Conservation (phyloP, 2,329 filamentous ascomycete genomes). For the Arthrocladium fulminans region DNA sequence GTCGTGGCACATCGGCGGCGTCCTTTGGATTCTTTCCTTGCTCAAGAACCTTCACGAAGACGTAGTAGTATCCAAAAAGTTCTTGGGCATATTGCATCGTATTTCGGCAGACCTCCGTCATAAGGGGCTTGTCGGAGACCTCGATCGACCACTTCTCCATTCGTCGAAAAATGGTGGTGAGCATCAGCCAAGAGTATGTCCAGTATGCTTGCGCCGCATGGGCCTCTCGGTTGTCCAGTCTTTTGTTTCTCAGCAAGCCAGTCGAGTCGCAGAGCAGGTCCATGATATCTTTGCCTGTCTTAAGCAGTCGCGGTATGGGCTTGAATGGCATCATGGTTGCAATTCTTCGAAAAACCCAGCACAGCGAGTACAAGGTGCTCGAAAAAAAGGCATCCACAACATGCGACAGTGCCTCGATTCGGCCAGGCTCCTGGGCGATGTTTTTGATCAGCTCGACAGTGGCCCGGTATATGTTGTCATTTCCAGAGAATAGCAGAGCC, state of each 20-base stretch:
- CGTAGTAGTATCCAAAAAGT: slow-evolving; percentile 73
- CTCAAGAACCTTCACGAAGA: slow-evolving; percentile 64
- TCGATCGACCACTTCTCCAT: slow-evolving; percentile 73
- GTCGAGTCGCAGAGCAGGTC: slow-evolving; percentile 57
- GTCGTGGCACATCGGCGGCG: slow-evolving; percentile 39
- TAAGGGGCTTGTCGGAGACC: slow-evolving; percentile 60
- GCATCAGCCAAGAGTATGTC: slow-evolving; percentile 71
- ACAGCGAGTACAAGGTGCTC: slow-evolving; percentile 49
- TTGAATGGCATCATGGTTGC: slow-evolving; percentile 50
- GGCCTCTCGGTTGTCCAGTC: slow-evolving; percentile 52
- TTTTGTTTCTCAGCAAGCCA: slow-evolving; percentile 48
- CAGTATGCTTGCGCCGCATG: slow-evolving; percentile 68
- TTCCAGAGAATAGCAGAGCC: slow-evolving; percentile 70
- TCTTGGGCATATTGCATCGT: slow-evolving; percentile 88
- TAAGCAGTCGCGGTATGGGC: slow-evolving; percentile 52
- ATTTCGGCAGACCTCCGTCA: slow-evolving; percentile 90
- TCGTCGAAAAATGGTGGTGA: slow-evolving; percentile 71
- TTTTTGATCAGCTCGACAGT: slow-evolving; percentile 75
- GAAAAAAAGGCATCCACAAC: slow-evolving; percentile 50
- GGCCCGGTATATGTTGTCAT: slow-evolving; percentile 68
- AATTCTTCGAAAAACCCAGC: slow-evolving; percentile 48
- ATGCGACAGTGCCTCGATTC: slow-evolving; percentile 53
- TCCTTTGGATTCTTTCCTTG: slow-evolving; percentile 34
- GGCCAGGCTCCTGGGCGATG: slow-evolving; percentile 60
- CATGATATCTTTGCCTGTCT: slow-evolving; percentile 53